phyloP scores from a whole-genome alignment of 441 rosid genomes.

The Pelargonium fulgidum region DNA sequence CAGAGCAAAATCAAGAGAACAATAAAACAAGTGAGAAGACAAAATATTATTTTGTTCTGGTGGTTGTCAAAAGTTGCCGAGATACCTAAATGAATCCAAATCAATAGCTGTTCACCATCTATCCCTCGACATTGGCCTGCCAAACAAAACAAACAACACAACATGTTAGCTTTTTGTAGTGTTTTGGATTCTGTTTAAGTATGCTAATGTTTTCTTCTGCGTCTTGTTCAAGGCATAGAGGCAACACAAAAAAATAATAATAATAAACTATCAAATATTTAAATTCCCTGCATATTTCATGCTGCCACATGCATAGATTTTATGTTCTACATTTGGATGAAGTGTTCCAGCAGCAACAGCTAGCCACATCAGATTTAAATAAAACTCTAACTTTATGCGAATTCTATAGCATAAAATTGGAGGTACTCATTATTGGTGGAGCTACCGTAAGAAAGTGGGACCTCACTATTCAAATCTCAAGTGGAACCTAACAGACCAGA shows the following conservation, averaged over 20 bases:
- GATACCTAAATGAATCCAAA: slow-evolving; percentile 23
- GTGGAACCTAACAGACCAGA: background rate
- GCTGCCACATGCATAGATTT: background rate
- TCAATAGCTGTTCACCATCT: slow-evolving; percentile 46
- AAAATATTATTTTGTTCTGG: slow-evolving; percentile 39
- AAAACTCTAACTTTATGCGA: background rate
- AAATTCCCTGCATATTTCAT: background rate
- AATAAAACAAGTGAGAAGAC: slow-evolving; percentile 20
- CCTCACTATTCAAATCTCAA: background rate
- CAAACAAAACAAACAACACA: background rate
- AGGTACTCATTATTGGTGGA: background rate
- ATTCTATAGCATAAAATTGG: background rate
- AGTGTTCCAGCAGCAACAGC: background rate
- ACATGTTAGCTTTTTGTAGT: background rate
- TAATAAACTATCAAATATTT: background rate
- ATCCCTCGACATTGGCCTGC: slow-evolving; percentile 52
- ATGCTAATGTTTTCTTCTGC: too few species aligned
- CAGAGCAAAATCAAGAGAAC: slow-evolving; percentile 33
- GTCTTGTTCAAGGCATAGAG: too few species aligned
- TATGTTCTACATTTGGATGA: background rate
- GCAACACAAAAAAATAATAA: too few species aligned
- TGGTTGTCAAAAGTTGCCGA: slow-evolving; percentile 28
- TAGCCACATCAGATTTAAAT: background rate
- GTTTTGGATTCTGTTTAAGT: background rate
- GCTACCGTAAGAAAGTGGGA: background rate